These are phyloP conservation scores for Porphyra umbilicalis DNA, from an alignment of 31 red algal species.

Conservation along the genomic window DNA sequence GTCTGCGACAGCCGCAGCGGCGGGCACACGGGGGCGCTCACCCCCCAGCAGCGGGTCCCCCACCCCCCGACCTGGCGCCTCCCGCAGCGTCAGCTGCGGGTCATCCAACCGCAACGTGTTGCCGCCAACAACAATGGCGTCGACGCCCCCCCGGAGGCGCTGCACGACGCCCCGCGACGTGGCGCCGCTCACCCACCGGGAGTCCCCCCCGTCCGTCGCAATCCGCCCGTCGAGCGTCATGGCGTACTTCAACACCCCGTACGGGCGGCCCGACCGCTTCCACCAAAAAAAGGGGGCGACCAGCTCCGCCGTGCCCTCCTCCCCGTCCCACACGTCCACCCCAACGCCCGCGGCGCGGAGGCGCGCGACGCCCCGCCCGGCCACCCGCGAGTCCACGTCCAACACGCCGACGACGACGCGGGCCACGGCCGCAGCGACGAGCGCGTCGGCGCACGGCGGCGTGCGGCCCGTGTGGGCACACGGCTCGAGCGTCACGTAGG, in stretches of 20 bases:
- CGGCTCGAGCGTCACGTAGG: slow-evolving; percentile 92
- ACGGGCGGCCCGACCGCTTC: slow-evolving; percentile 34
- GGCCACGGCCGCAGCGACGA: slow-evolving; percentile 48
- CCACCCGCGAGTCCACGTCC: slow-evolving; percentile 78
- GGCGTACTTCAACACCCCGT: slow-evolving; percentile 75
- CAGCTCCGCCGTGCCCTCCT: slow-evolving; percentile 14
- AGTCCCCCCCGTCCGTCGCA: slow-evolving; percentile 52
- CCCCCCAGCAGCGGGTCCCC: neutral
- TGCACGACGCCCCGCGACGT: slow-evolving; percentile 54
- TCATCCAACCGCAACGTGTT: slow-evolving; percentile 72
- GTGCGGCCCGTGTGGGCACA: slow-evolving; percentile 79
- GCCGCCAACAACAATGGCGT: slow-evolving; percentile 90
- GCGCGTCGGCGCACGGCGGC: slow-evolving; percentile 71
- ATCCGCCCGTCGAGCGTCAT: slow-evolving; percentile 94
- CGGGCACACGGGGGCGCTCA: neutral
- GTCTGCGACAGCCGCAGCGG: neutral
- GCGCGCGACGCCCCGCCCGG: slow-evolving; percentile 33
- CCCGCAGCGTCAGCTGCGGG: slow-evolving; percentile 82
- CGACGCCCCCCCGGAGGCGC: slow-evolving; percentile 32
- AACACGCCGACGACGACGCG: slow-evolving; percentile 61
- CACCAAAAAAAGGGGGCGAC: slow-evolving; percentile 41
- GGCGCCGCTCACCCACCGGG: slow-evolving; percentile 72
- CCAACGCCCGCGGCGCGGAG: slow-evolving; percentile 52
- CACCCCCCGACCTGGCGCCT: neutral
- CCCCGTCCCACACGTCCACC: slow-evolving; percentile 46